phyloP scores from a whole-genome alignment of 352 stramenopile genomes.

The Phytopythium ostracodes region DNA sequence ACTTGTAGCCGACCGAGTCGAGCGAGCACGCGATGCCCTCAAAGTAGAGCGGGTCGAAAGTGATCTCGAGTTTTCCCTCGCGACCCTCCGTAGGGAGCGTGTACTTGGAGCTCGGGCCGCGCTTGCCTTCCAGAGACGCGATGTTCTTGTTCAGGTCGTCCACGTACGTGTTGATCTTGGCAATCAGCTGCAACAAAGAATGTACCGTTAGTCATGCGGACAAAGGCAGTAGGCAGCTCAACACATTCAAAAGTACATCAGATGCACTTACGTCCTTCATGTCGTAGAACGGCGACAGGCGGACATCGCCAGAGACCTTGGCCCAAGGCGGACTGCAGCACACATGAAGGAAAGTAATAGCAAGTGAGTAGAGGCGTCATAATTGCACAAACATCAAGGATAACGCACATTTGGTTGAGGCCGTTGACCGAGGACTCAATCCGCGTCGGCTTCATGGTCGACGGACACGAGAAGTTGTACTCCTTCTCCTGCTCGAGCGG shows the following conservation, averaged over 20 bases:
- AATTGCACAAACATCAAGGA: background rate
- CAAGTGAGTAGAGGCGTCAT: background rate
- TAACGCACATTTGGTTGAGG: slow-evolving; percentile 65
- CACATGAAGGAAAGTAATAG: background rate
- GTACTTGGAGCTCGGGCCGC: slow-evolving; percentile 88
- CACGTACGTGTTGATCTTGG: slow-evolving; percentile 72
- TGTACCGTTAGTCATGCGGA: background rate
- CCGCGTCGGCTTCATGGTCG: slow-evolving; percentile 76
- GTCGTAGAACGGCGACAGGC: slow-evolving; percentile 90
- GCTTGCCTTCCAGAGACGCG: slow-evolving; percentile 62
- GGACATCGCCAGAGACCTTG: slow-evolving; percentile 88
- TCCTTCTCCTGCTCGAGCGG: slow-evolving; percentile 66
- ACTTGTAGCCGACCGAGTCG: slow-evolving; percentile 80
- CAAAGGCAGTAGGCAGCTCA: background rate
- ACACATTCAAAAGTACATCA: background rate
- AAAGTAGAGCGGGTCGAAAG: slow-evolving; percentile 67
- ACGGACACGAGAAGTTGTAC: slow-evolving; percentile 88
- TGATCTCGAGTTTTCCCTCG: slow-evolving; percentile 82
- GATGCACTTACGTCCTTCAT: slow-evolving; percentile 64
- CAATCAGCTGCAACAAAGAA: slow-evolving; percentile 26
- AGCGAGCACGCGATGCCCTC: slow-evolving; percentile 90
- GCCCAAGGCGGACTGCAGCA: slow-evolving; percentile 72
- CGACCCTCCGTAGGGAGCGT: slow-evolving; percentile 72
- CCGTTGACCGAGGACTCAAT: slow-evolving; percentile 66
- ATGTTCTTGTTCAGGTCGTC: slow-evolving; percentile 84